A percentile compares a stretch with the other conserved stretches of the same genome.
These are phyloP conservation scores for Parascedosporium putredinis DNA, from an alignment of 2,329 filamentous ascomycete genomes.

Conservation along the genomic window DNA sequence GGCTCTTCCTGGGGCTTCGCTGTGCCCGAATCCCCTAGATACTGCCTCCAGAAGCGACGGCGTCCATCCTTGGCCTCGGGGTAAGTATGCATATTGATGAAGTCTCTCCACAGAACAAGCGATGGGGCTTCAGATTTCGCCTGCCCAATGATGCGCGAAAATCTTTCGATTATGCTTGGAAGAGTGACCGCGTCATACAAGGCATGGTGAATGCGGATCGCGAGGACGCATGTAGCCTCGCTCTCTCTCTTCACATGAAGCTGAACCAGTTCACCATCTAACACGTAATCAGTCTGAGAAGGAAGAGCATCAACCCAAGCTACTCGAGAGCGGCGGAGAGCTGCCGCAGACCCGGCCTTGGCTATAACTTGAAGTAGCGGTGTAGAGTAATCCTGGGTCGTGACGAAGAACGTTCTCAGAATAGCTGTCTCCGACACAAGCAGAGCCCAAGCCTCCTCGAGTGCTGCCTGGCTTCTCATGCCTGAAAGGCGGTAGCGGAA, in stretches of 20 bases:
- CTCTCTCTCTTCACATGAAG: slow-evolving; percentile 9
- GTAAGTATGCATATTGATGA: slow-evolving; percentile 11
- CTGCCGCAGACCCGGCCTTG: slow-evolving; percentile 14
- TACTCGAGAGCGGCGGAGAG: slow-evolving; percentile 10
- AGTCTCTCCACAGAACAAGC: slow-evolving; percentile 18
- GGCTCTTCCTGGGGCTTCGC: slow-evolving; percentile 27
- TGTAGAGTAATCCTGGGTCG: slow-evolving; percentile 30
- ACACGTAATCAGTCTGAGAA: background rate
- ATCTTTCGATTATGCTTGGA: slow-evolving; percentile 44
- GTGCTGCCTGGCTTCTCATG: slow-evolving; percentile 20
- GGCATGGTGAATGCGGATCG: slow-evolving; percentile 68
- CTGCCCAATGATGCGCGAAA: slow-evolving; percentile 16
- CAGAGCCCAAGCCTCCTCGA: slow-evolving; percentile 51
- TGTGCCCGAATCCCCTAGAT: slow-evolving; percentile 20
- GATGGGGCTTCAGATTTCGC: slow-evolving; percentile 9
- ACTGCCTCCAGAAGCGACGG: slow-evolving; percentile 30
- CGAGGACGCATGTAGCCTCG: slow-evolving; percentile 21
- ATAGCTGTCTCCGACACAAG: slow-evolving; percentile 49
- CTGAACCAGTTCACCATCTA: slow-evolving; percentile 6
- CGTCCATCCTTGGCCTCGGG: slow-evolving; percentile 11
- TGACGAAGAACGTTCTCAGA: slow-evolving; percentile 57
- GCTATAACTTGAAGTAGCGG: slow-evolving; percentile 57
- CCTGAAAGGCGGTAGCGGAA: slow-evolving; percentile 52
- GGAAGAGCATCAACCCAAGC: background rate
- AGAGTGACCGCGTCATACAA: slow-evolving; percentile 82